Evolutionary conservation across 805 yeast species (phyloP).

Genomic region (Ogataea paradorogensis): DNA sequence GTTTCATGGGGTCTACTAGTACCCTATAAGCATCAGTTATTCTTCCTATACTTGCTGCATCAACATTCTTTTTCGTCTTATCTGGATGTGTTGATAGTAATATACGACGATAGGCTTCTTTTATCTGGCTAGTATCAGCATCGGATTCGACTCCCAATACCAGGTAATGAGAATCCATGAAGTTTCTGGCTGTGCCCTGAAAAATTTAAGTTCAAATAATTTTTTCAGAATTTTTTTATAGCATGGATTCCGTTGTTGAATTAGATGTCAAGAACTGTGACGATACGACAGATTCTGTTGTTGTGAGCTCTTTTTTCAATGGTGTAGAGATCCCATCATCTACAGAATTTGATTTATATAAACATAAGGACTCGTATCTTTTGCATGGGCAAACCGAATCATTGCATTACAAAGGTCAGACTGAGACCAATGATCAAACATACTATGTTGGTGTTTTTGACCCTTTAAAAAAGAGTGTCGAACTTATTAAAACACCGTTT

Average conservation of each 20-base stretch:
- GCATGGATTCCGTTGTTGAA: conserved; percentile 32
- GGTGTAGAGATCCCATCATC: conserved; percentile 63
- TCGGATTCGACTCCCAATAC: conserved; percentile 49
- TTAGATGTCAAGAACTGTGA: conserved; percentile 27
- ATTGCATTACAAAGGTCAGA: conserved; percentile 68
- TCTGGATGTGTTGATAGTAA: conserved; percentile 79
- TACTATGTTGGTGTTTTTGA: conserved; percentile 81
- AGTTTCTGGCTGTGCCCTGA: conserved; percentile 11
- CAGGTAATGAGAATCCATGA: conserved; percentile 45
- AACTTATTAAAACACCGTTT: conserved; percentile 61
- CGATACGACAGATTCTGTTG: conserved; percentile 48
- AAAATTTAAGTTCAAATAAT: conserved; percentile 7
- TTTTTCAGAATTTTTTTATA: conserved; percentile 10
- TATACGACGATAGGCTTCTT: conserved; percentile 58
- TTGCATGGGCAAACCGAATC: conserved; percentile 78
- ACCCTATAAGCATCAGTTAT: conserved; percentile 66
- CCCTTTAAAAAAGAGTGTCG: conserved; percentile 58
- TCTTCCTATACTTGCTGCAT: conserved; percentile 27
- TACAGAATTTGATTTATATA: conserved; percentile 61
- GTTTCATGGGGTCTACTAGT: conserved; percentile 39
- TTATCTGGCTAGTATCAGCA: conserved; percentile 43
- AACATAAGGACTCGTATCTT: conserved; percentile 44
- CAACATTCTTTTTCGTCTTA: conserved; percentile 34
- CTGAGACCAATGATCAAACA: conserved; percentile 38
- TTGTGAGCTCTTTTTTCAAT: conserved; percentile 72